A percentile compares a stretch with the other conserved stretches of the same genome.
These are phyloP conservation scores for Loxodes magnus DNA, from an alignment of 73 alveolate species.

Conservation along the genomic window DNA sequence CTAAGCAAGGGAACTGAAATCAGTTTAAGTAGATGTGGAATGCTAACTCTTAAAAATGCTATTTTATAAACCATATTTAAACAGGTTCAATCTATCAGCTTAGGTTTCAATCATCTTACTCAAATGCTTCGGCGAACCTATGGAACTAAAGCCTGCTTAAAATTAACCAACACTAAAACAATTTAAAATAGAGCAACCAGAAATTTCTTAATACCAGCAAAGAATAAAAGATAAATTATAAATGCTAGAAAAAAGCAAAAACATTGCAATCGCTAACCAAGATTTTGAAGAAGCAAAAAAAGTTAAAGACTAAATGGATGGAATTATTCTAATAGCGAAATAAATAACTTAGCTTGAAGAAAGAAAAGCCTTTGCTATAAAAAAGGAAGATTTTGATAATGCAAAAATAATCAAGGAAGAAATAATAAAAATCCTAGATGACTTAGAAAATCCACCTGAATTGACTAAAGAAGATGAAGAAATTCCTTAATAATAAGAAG, in stretches of 20 bases:
- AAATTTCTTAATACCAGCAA: too few species aligned
- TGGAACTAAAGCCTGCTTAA: too few species aligned
- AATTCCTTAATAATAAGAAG: too few species aligned
- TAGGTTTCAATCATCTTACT: slow-evolving; percentile 55
- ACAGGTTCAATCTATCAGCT: slow-evolving; percentile 45
- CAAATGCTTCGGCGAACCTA: slow-evolving; percentile 40
- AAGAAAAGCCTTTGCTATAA: slow-evolving; percentile 50
- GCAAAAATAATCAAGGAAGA: slow-evolving; percentile 37
- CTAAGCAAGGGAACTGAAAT: too few species aligned
- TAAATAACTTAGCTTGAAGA: slow-evolving; percentile 50
- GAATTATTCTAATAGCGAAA: slow-evolving; percentile 48
- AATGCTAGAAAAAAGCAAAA: slow-evolving; percentile 44
- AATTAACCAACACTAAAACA: too few species aligned
- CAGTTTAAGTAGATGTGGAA: slow-evolving; percentile 48
- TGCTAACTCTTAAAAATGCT: slow-evolving; percentile 46
- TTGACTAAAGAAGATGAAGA: too few species aligned
- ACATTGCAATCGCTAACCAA: slow-evolving; percentile 51
- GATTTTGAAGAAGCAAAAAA: slow-evolving; percentile 72
- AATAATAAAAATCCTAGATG: too few species aligned
- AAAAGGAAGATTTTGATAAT: slow-evolving; percentile 61
- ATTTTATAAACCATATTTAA: slow-evolving; percentile 42
- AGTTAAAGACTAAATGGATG: slow-evolving; percentile 61
- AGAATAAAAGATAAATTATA: slow-evolving; percentile 37
- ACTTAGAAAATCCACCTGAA: too few species aligned
- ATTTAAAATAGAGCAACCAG: too few species aligned